phyloP scores from a whole-genome alignment of 306 rosid genomes.

The Cyamopsis tetragonoloba region DNA sequence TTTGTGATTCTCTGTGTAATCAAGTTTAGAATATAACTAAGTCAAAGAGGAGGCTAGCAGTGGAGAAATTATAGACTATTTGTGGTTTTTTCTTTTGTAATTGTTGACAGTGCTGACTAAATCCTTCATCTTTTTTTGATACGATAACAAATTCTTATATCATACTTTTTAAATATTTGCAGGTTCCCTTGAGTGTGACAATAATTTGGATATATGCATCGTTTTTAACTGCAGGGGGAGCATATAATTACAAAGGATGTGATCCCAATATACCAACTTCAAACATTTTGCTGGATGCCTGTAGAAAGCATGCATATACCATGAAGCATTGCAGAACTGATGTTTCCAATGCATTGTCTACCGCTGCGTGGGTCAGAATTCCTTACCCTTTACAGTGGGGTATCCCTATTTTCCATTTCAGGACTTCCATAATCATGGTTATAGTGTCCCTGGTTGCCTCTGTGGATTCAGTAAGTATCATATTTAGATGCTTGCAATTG shows the following conservation, averaged over 20 bases:
- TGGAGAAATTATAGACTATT: not conserved
- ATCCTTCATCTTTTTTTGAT: not conserved
- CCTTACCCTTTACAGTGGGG: constrained; percentile 97
- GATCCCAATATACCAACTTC: constrained; percentile 77
- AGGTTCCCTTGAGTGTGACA: constrained; percentile 84
- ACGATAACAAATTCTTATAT: not conserved
- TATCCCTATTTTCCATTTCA: constrained; percentile 68
- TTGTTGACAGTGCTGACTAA: not conserved
- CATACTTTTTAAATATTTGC: constrained; percentile 35
- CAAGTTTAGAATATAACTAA: not conserved
- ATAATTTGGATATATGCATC: constrained; percentile 81
- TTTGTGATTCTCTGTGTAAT: constrained; percentile 2
- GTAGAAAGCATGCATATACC: constrained; percentile 77
- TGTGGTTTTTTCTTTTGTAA: not conserved
- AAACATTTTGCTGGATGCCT: constrained; percentile 70
- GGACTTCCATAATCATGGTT: constrained; percentile 80
- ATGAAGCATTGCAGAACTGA: constrained; percentile 91
- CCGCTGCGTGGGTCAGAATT: constrained; percentile 75
- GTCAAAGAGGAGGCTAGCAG: not conserved
- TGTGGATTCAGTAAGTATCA: constrained; percentile 86
- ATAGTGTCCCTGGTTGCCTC: constrained; percentile 75
- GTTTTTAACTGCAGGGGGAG: constrained; percentile 93
- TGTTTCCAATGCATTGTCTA: constrained; percentile 69
- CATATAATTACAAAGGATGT: constrained; percentile 81
- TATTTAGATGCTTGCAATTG: not conserved